These are phyloP conservation scores for Huntiella decipiens DNA, from an alignment of 2,329 filamentous ascomycete genomes.

Conservation along the genomic window DNA sequence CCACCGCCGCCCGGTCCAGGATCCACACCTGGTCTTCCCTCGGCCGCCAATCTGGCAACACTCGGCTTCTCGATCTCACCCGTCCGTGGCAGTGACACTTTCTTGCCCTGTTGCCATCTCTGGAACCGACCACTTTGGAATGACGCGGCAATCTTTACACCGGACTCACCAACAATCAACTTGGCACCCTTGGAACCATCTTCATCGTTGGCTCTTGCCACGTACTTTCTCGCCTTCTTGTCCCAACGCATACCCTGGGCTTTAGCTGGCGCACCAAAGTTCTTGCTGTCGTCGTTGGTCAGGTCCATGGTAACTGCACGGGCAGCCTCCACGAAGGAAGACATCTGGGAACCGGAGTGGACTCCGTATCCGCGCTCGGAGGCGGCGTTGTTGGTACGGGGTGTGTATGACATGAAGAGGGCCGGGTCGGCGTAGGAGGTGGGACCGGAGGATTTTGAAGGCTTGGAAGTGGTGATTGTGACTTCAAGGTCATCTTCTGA, in stretches of 20 bases:
- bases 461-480: slow-evolving; percentile 43
- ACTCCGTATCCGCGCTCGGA: slow-evolving; percentile 91
- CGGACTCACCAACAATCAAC: slow-evolving; percentile 74
- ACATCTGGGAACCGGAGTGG: slow-evolving; percentile 50
- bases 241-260: slow-evolving; percentile 66
- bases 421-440: slow-evolving; percentile 66
- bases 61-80: slow-evolving; percentile 54
- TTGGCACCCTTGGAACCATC: slow-evolving; percentile 58
- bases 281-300: slow-evolving; percentile 67
- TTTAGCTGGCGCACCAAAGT: slow-evolving; percentile 59
- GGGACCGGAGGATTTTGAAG: slow-evolving; percentile 22
- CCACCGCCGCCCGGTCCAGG: slow-evolving; percentile 3
- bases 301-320: slow-evolving; percentile 81
- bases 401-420: slow-evolving; percentile 92
- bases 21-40: slow-evolving; percentile 3
- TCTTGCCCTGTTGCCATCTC: slow-evolving; percentile 73
- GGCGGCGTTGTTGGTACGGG: slow-evolving; percentile 57
- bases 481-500: slow-evolving; percentile 50
- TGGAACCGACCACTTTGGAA: slow-evolving; percentile 93
- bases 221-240: slow-evolving; percentile 91
- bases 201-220: slow-evolving; percentile 77
- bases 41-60: slow-evolving; percentile 13
- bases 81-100: slow-evolving; percentile 57
- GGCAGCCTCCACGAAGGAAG: slow-evolving; percentile 74
- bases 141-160: slow-evolving; percentile 84